Base-by-base conservation (phyloP, 176 grass and related monocot species). In the Oropetium thomaeum region DNA sequence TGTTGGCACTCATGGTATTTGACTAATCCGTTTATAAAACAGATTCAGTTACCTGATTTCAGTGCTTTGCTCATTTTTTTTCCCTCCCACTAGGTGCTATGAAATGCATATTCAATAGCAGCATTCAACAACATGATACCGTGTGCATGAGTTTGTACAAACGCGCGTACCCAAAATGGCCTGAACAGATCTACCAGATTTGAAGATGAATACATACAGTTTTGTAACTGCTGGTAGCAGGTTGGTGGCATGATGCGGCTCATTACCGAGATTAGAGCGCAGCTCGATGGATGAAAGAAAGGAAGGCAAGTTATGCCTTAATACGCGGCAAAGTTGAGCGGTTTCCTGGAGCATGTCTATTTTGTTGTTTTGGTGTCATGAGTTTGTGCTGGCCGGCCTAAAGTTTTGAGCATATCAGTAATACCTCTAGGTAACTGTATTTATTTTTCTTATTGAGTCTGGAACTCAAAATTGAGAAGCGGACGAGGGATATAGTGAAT, bases 141-240 rank as follows among this genome's bases (percentile, higher is more conserved):
- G 96, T 95, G 25, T 99, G 96, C 81, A 90, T 95, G 84, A 99
- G 86, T 62, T 65, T 99, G 53, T 99, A 84, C 75, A 99, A 90
- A 70, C 92, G 87, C 2, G 89, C 79, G 23, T 99, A 92, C 65
- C 96, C 96, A 3, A 99, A 92, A 74, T 99, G 96, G 91, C 96
- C 89, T 10, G 91, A 92, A 80, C 89, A 90, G 26, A 71, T 88
- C 13, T 93, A 93, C 43, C 58, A 58, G 4, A 82, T 62, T 12
- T 84, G 52, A 34, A 57, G 23, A 31, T 33, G 11, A 28, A 62
- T 7, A 38, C 25, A 38, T 65, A 5, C 45, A 33, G 2, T 40
- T 25, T 3, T 53, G 20, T 14, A 5, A n/a, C 35, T 35, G 20
- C 52, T 38, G 34, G 7, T 53, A 55, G 69, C 20, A 26, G n/a